Evolutionary conservation across 768 basidiomycete species (phyloP).

Genomic region (Agaricus blazei): DNA sequence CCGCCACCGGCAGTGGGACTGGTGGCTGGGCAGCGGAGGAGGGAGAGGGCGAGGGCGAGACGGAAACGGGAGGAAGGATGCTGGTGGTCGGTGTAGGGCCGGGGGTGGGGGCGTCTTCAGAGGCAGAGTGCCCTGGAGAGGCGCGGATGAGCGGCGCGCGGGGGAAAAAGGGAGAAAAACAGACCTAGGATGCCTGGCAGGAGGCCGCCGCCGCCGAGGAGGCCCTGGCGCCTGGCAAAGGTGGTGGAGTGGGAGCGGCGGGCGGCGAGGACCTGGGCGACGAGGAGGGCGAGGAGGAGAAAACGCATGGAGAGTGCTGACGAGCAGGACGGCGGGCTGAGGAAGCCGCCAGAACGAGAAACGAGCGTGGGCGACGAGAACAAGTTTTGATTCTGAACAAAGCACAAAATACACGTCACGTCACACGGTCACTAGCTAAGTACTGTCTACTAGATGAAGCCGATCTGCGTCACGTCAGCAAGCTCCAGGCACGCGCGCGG

Average conservation of each 20-base stretch:
- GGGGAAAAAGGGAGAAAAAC: neutral
- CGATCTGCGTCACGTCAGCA: conserved; percentile 52
- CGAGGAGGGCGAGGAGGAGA: conserved; percentile 21
- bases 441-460: conserved; percentile 68
- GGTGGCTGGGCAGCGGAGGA: too few relatives aligned
- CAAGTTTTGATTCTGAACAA: neutral
- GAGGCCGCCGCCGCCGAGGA: neutral
- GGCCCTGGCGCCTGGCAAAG: conserved; percentile 4
- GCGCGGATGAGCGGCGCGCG: neutral
- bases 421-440: neutral
- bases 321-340: conserved; percentile 20
- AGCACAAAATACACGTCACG: conserved; percentile 10
- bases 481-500: neutral
- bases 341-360: conserved; percentile 22
- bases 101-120: neutral
- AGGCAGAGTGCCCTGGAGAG: too few relatives aligned
- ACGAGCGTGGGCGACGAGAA: conserved; percentile 32
- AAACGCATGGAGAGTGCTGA: conserved; percentile 23
- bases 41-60: neutral
- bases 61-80: conserved; percentile 2
- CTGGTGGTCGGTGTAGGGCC: neutral
- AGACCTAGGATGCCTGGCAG: neutral
- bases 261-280: conserved; percentile 24
- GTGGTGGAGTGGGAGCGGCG: conserved; percentile 36
- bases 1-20: too few relatives aligned